These are phyloP conservation scores for Verbascum thapsus DNA, from an alignment of 257 asterid genomes.

Conservation along the genomic window DNA sequence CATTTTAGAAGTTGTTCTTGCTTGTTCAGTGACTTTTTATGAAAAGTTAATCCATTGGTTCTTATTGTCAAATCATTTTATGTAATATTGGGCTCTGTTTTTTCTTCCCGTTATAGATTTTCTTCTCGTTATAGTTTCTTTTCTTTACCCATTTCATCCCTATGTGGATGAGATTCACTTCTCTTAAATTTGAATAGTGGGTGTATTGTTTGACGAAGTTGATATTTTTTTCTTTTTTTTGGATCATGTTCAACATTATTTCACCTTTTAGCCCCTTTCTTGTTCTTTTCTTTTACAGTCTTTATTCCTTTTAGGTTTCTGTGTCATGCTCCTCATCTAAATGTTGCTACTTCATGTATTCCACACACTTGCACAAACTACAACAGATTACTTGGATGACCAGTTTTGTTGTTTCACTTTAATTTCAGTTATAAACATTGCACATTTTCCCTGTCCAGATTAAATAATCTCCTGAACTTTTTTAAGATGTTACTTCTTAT, in stretches of 20 bases:
- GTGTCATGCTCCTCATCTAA: too few relatives aligned
- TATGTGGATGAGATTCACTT: too few relatives aligned
- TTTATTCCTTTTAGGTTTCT: not conserved
- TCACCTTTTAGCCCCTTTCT: not conserved
- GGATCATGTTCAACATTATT: not conserved
- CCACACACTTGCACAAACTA: not conserved
- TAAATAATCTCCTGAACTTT: not conserved
- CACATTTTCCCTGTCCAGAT: not conserved
- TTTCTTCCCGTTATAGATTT: not conserved
- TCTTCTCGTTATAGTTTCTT: not conserved
- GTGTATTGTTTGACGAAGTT: too few relatives aligned
- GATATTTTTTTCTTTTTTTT: not conserved
- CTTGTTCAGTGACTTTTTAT: constrained; percentile 8
- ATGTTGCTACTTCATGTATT: not conserved
- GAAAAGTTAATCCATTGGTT: not conserved
- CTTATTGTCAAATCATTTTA: not conserved
- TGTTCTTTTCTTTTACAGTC: not conserved
- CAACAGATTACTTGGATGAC: not conserved
- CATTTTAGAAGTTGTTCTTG: constrained; percentile 18
- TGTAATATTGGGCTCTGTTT: not conserved
- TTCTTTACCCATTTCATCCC: not conserved
- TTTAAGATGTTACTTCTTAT: not conserved
- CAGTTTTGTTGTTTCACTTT: constrained; percentile 1
- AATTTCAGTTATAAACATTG: constrained; percentile 2
- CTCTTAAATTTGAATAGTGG: too few relatives aligned